Conservation (phyloP, 345 rosid species). For the Viola odorata region DNA sequence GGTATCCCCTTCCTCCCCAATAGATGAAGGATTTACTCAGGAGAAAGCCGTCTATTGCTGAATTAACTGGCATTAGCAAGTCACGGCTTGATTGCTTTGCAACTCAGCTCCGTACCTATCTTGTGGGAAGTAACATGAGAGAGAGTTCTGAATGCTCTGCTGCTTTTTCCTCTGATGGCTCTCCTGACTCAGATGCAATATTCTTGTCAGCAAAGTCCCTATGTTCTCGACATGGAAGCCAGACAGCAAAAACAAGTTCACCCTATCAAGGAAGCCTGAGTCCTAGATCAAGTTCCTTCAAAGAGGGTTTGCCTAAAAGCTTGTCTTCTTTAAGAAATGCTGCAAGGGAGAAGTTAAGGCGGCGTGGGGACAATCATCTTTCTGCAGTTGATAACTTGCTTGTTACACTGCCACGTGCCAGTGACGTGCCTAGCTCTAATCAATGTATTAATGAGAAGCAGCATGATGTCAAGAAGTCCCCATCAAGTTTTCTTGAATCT, state of each 20-base stretch:
- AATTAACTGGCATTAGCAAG: constrained; percentile 83
- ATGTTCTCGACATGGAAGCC: constrained; percentile 45
- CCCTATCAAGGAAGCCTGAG: constrained; percentile 71
- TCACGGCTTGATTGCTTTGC: constrained; percentile 88
- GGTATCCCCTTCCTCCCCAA: not conserved
- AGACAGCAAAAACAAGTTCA: constrained; percentile 36
- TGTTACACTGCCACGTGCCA: constrained; percentile 24
- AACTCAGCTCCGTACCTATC: constrained; percentile 69
- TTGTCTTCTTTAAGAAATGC: constrained; percentile 44
- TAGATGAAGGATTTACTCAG: constrained; percentile 81
- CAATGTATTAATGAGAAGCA: constrained; percentile 26
- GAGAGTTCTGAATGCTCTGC: constrained; percentile 21
- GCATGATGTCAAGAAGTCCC: constrained; percentile 19
- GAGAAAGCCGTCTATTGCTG: constrained; percentile 83
- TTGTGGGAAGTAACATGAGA: constrained; percentile 47
- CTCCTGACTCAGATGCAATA: constrained; percentile 19
- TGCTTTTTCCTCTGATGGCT: constrained; percentile 13
- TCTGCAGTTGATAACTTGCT: constrained; percentile 39
- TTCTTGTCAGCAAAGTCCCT: constrained; percentile 38
- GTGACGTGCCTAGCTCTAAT: constrained; percentile 26
- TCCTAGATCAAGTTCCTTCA: constrained; percentile 73
- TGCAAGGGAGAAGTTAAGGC: constrained; percentile 57
- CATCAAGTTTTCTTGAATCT: constrained; percentile 37
- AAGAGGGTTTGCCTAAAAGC: constrained; percentile 55
- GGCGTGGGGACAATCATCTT: constrained; percentile 51